Conservation (phyloP, 805 yeast species). For the Lipomyces orientalis region DNA sequence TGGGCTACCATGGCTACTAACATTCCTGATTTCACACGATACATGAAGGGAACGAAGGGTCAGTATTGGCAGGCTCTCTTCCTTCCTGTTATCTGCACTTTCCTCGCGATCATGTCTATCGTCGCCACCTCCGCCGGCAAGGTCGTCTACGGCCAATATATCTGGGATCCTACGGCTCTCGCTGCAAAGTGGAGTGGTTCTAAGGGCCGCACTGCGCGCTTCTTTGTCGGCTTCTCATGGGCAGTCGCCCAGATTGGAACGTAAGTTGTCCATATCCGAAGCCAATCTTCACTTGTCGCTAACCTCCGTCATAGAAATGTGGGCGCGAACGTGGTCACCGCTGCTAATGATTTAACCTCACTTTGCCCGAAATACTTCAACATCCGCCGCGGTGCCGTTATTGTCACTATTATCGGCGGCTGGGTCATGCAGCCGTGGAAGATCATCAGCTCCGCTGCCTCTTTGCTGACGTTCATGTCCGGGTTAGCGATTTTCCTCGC, state of each 20-base stretch:
- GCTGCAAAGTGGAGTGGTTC: constrained; percentile 33
- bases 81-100: constrained; percentile 35
- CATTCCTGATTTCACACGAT: constrained; percentile 39
- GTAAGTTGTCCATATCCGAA: constrained; percentile 1
- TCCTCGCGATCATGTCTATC: constrained; percentile 31
- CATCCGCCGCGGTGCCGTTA: constrained; percentile 57
- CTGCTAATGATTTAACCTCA: constrained; percentile 63
- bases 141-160: constrained; percentile 33
- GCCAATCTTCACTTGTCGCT: background rate
- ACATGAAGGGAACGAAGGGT: constrained; percentile 26
- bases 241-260: constrained; percentile 37
- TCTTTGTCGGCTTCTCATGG: constrained; percentile 37
- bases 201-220: constrained; percentile 33
- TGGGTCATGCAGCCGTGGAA: constrained; percentile 40
- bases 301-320: constrained; percentile 20
- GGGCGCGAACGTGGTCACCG: constrained; percentile 65
- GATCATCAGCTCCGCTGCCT: constrained; percentile 34
- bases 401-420: constrained; percentile 35
- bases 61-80: constrained; percentile 36
- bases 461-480: constrained; percentile 35
- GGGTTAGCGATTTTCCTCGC: constrained; percentile 38
- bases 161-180: constrained; percentile 36
- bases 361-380: constrained; percentile 63
- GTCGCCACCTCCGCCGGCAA: constrained; percentile 29
- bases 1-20: constrained; percentile 44